Evolutionary conservation across 306 rosid genomes (phyloP).

Genomic region (Lathyrus aphaca): DNA sequence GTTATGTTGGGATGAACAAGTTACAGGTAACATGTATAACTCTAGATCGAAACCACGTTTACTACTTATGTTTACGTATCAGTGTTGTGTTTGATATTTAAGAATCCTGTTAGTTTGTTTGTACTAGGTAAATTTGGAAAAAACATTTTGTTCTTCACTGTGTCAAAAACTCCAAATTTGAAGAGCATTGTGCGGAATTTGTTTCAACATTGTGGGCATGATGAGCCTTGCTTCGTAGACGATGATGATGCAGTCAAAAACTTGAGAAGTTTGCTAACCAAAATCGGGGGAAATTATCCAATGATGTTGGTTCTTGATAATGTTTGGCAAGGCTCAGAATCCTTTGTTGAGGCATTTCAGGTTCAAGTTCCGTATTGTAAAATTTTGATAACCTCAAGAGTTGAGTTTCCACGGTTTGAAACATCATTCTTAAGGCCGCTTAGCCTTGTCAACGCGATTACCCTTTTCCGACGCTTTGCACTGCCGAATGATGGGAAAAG

Average conservation of each 20-base stretch:
- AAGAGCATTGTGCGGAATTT: constrained; percentile 40
- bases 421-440: constrained; percentile 27
- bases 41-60: not conserved
- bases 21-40: constrained; percentile 35
- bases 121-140: constrained; percentile 38
- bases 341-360: constrained; percentile 33
- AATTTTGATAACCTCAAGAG: constrained; percentile 60
- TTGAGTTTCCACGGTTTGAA: constrained; percentile 39
- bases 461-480: constrained; percentile 51
- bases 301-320: constrained; percentile 59
- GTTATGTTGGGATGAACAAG: constrained; percentile 47
- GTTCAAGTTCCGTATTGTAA: constrained; percentile 40
- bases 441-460: constrained; percentile 31
- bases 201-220: constrained; percentile 8
- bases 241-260: constrained; percentile 28
- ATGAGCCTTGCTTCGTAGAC: constrained; percentile 27
- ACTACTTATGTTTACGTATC: not conserved
- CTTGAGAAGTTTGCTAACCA: constrained; percentile 26
- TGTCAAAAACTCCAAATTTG: constrained; percentile 44
- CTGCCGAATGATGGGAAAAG: not conserved
- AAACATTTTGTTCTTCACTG: constrained; percentile 43
- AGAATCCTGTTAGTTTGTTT: not conserved
- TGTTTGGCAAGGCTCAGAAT: constrained; percentile 48
- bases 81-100: not conserved
- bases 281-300: constrained; percentile 10